phyloP scores from a whole-genome alignment of 148 eudicot species.

The Vaccinium darrowii region DNA sequence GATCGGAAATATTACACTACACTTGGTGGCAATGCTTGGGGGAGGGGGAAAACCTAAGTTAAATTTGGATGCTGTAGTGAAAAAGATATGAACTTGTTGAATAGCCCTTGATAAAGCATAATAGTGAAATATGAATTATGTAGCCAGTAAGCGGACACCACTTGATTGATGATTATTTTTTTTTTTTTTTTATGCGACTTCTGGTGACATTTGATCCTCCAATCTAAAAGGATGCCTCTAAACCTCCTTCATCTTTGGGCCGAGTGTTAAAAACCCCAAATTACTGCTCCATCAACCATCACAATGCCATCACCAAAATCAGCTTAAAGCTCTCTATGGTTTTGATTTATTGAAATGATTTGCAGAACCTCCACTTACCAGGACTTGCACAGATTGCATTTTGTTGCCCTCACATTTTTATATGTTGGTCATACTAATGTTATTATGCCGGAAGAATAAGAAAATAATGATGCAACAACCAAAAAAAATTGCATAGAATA shows the following conservation, averaged over 20 bases:
- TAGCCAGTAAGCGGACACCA: background rate
- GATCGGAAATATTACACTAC: background rate
- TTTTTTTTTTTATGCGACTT: background rate
- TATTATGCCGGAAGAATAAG: background rate
- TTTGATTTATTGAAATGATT: background rate
- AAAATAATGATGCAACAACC: background rate
- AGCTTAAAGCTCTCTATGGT: background rate
- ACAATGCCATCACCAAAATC: background rate
- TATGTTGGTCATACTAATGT: background rate
- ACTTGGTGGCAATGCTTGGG: background rate
- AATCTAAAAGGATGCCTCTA: background rate
- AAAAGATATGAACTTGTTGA: background rate
- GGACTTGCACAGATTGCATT: background rate
- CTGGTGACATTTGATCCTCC: background rate
- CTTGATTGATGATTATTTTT: background rate
- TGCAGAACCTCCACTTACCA: background rate
- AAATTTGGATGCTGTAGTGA: background rate
- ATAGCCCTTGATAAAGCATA: background rate
- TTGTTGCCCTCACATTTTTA: background rate
- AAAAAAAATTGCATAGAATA: constrained; percentile 4
- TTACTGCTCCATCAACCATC: background rate
- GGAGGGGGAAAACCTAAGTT: background rate
- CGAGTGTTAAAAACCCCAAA: background rate
- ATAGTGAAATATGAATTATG: background rate
- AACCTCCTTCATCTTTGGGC: background rate